Conservation (phyloP, 768 basidiomycete genomes). For the Sporobolomyces pararoseus region DNA sequence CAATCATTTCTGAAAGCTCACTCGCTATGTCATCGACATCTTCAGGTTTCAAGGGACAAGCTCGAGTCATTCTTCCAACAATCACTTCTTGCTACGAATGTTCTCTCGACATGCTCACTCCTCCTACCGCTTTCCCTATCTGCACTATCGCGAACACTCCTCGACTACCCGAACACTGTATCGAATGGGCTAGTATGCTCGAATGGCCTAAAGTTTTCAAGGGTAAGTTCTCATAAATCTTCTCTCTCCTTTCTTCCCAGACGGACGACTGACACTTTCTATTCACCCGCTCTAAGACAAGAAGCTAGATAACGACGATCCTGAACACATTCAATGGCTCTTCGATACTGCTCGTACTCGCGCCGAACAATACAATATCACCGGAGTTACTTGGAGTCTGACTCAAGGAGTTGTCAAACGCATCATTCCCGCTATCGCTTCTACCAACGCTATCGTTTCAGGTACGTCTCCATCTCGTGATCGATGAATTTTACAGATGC, state of each 20-base stretch:
- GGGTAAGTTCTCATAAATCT: constrained; percentile 55
- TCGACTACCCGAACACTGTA: constrained; percentile 94
- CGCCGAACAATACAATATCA: constrained; percentile 91
- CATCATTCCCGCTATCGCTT: constrained; percentile 97
- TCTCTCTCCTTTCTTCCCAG: background rate
- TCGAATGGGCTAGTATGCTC: constrained; percentile 97
- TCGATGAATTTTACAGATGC: too few relatives aligned
- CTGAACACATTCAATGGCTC: constrained; percentile 92
- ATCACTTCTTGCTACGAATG: constrained; percentile 97
- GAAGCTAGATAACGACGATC: constrained; percentile 95
- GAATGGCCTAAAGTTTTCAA: constrained; percentile 95
- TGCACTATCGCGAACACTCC: constrained; percentile 99
- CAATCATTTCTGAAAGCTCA: too few relatives aligned
- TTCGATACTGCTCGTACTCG: constrained; percentile 73
- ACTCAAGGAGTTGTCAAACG: constrained; percentile 99
- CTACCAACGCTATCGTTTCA: constrained; percentile 96
- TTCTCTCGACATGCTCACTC: constrained; percentile 95
- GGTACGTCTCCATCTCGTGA: constrained; percentile 60
- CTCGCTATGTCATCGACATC: too few relatives aligned
- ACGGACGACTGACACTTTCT: background rate
- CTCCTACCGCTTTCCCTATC: constrained; percentile 92
- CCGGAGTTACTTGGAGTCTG: constrained; percentile 94
- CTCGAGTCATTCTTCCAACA: constrained; percentile 90
- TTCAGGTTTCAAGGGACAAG: constrained; percentile 95
- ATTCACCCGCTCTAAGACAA: constrained; percentile 59